Conservation (phyloP, 805 yeast species). For the Saccharomyces jurei region DNA sequence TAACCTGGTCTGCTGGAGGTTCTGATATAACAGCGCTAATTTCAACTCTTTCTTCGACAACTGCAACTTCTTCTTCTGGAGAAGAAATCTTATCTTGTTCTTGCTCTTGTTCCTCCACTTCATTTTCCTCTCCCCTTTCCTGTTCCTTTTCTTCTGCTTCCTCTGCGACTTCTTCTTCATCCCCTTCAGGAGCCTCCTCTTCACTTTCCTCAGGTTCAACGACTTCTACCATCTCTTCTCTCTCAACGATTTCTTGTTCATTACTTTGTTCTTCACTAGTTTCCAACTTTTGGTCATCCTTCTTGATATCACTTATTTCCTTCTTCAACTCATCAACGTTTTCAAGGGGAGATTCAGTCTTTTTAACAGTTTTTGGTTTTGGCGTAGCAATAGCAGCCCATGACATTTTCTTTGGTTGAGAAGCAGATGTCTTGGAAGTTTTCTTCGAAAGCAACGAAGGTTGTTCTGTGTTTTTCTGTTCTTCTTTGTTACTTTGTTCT, state of each 20-base stretch:
- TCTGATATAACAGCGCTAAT: constrained; percentile 8
- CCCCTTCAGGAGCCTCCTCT: constrained; percentile 3
- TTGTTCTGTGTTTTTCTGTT: constrained; percentile 3
- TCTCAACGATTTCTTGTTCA: constrained; percentile 5
- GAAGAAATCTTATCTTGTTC: constrained; percentile 3
- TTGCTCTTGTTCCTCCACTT: constrained; percentile 1
- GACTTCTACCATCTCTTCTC: constrained; percentile 4
- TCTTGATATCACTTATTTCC: constrained; percentile 26
- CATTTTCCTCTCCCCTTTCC: constrained; percentile 9
- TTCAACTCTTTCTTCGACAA: constrained; percentile 8
- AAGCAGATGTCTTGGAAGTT: constrained; percentile 6
- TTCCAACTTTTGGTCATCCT: constrained; percentile 20
- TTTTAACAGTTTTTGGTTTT: constrained; percentile 31
- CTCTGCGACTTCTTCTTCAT: constrained; percentile 6
- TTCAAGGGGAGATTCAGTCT: constrained; percentile 23
- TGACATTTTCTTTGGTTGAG: constrained; percentile 34
- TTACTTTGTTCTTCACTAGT: constrained; percentile 13
- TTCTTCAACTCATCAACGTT: constrained; percentile 29
- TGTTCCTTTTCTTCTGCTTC: constrained; percentile 1
- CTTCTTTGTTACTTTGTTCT: neutral
- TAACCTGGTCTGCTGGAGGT: constrained; percentile 1
- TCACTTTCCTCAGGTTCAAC: constrained; percentile 6
- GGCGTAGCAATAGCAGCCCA: constrained; percentile 71
- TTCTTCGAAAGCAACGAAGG: neutral
- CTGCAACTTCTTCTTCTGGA: constrained; percentile 4